phyloP scores from a whole-genome alignment of 208 protist genomes.

The Tritrichomonas musculus region DNA sequence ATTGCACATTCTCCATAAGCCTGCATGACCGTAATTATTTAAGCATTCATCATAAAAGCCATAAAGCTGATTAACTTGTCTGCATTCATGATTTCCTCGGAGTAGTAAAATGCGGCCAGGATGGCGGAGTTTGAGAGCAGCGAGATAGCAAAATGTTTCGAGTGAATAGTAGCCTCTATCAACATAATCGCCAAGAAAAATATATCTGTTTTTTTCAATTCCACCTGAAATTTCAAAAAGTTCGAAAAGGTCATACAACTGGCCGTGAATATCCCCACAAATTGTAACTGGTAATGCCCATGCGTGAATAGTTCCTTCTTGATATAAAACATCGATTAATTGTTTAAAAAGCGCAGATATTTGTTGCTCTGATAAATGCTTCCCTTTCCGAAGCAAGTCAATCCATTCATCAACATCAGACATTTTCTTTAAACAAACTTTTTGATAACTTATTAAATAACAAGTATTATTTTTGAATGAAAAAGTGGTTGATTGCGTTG shows the following conservation, averaged over 20 bases:
- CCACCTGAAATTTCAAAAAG: conserved; percentile 62
- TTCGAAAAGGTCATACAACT: conserved; percentile 67
- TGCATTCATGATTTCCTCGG: conserved; percentile 76
- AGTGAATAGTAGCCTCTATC: conserved; percentile 39
- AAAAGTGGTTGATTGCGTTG: too few species aligned
- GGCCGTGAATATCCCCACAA: conserved; percentile 50
- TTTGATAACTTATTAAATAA: too few species aligned
- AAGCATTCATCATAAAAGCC: conserved; percentile 78
- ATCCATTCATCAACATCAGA: not conserved
- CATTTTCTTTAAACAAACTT: too few species aligned
- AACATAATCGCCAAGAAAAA: conserved; percentile 74
- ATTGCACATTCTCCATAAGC: conserved; percentile 62
- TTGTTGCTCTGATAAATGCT: not conserved
- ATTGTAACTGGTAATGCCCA: not conserved
- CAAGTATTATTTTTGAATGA: too few species aligned
- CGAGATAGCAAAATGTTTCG: conserved; percentile 42
- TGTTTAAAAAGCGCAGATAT: not conserved
- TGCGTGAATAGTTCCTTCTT: not conserved
- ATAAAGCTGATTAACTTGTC: conserved; percentile 69
- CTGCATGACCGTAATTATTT: conserved; percentile 68
- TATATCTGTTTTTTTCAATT: conserved; percentile 86
- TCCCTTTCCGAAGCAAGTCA: not conserved
- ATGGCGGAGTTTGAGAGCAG: conserved; percentile 57
- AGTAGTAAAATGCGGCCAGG: conserved; percentile 72
- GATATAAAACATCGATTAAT: not conserved